Percentiles rank a stretch among this genome's conserved stretches.
Evolutionary conservation across 441 rosid genomes (phyloP).

Genomic region (Populus hybrid): DNA sequence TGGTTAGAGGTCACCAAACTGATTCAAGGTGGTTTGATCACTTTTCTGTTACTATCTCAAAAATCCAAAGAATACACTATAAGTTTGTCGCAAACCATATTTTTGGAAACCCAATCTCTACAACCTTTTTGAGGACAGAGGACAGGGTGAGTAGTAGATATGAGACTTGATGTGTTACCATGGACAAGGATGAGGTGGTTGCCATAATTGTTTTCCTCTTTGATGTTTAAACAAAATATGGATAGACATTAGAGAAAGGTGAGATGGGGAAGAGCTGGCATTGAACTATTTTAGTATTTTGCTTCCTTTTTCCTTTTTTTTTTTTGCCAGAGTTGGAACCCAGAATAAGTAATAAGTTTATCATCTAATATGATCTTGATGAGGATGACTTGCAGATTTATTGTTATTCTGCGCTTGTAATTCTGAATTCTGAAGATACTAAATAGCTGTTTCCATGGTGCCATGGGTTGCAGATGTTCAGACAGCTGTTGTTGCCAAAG

Average conservation of each 20-base stretch:
- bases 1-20: not conserved
- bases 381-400: not conserved
- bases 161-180: not conserved
- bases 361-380: not conserved
- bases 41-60: not conserved
- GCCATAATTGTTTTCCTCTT: not conserved
- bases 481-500: conserved; percentile 90
- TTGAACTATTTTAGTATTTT: not conserved
- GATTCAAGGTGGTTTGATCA: not conserved
- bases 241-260: not conserved
- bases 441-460: conserved; percentile 8
- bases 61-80: not conserved
- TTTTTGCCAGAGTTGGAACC: not conserved
- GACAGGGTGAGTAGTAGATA: too few relatives aligned
- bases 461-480: conserved; percentile 69
- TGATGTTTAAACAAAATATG: not conserved
- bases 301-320: not conserved
- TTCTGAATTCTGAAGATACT: not conserved
- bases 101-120: not conserved
- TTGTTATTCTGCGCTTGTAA: not conserved
- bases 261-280: not conserved
- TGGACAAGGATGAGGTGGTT: not conserved
- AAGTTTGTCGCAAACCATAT: not conserved
- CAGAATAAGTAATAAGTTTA: not conserved
- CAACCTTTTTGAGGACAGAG: not conserved